Base-by-base conservation (phyloP, 2,329 filamentous ascomycete species). In the Erysiphe pulchra region DNA sequence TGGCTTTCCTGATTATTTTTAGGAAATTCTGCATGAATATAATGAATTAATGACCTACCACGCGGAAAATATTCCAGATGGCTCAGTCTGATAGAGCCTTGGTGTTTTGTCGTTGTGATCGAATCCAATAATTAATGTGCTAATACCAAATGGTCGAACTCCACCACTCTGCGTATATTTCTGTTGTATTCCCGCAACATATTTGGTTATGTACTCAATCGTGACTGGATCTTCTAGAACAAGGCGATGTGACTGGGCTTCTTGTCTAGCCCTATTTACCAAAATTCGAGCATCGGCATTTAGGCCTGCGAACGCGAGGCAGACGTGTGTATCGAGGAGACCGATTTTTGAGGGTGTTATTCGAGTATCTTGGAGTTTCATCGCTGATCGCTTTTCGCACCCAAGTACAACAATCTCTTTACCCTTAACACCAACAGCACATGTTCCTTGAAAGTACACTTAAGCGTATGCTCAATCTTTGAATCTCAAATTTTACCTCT, bases 171-270 rank as follows among this genome's bases (percentile, higher is more conserved):
- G 90, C 42, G 90, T 98, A 71, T 98, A 98, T 63, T 85, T 77
- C 70, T 98, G 90, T 70, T 98, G 90, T 55, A 98, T 90, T 47
- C 87, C 83, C 46, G 90, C 90, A 51, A 98, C 80, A 59, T 95
- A 93, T 69, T 98, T 95, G 58, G 90, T 95, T 60, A 98, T 94
- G 71, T 98, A 98, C 67, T 98, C 90, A 63, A 98, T 92, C 50
- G 83, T 87, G 53, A 92, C 84, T 47, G 90, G 87, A 61, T 98
- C 92, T 62, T 98, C 90, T 48, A 98, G 85, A 4, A 90, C 95
- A 56, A 98, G 70, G 52, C 90, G 80, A 68, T 98, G 90, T 55
- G 85, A 93, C 66, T 98, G 90, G 43, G 90, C 87, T 68, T 98
- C 90, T 64, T 95, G 68, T 56, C 92, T 78, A 49, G 92, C 90